Evolutionary conservation across 2,329 filamentous ascomycete species (phyloP), one percentile per base, ranked within the genome.

Genomic region (Aspergillus awamori): DNA sequence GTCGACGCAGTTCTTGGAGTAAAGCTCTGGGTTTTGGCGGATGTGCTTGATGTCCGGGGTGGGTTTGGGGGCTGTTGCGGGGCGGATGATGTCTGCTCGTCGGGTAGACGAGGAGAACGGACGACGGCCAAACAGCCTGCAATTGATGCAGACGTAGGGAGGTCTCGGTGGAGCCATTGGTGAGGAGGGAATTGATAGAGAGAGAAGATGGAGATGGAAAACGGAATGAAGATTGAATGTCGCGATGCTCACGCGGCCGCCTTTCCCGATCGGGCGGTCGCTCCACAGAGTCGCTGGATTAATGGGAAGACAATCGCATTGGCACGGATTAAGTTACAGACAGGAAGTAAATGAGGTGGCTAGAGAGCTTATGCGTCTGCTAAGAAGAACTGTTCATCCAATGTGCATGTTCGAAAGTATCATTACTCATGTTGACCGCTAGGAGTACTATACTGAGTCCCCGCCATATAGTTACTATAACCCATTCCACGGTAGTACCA

Each of bases 21-120:
- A 91, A 15, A 96, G 83, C 13, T 89, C 86, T 15, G 90, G 87
- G 77, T 96, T 91, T 72, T 92, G 86, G 60, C 93, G 93, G 75
- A 99, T 97, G 79, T 95, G 89, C 76, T 92, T 94, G 73, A 96
- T 84, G 79, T 97, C 90, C 67, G 96, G 84, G 51, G 85, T 85
- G 26, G 91, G 87, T 74, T 92, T 94, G 10, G 92, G 93, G 13
- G 91, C 93, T 56, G 85, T 88, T 1, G 89, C 82, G 4, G 90
- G 90, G 41, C 88, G 83, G 3, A 77, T 54, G 20, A 66, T 57
- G 28, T 75, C 68, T 10, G 63, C 58, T 54, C 65, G 65, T n/a
- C 63, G 66, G 15, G 59, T 26, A n/a, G 66, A 65, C 24, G 69
- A 63, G 48, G 55, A 59, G 36, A 47, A 68, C n/a, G 53, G 58